Percentiles rank a stretch among this genome's conserved stretches.
phyloP scores from a whole-genome alignment of 139 green algal genomes.

The Edaphochlamys debaryana region DNA sequence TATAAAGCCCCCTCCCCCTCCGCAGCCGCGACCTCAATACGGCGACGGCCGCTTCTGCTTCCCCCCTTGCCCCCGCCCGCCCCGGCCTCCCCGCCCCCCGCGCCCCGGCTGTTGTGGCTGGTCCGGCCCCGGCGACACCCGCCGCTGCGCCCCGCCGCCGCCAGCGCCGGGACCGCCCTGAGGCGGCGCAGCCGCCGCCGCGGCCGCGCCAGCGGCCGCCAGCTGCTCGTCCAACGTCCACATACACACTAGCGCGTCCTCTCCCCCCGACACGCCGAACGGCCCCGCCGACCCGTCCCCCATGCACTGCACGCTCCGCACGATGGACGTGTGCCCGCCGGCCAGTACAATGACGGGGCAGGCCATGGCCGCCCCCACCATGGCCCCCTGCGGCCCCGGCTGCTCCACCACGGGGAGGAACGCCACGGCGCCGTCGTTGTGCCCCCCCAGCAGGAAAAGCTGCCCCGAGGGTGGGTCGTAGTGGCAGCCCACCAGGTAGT shows the following conservation, averaged over 20 bases:
- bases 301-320: constrained; percentile 72
- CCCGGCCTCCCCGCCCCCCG: no score
- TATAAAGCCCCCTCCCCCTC: no score
- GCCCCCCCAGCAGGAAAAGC: constrained; percentile 72
- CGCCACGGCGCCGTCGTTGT: constrained; percentile 57
- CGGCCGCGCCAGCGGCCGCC: background rate
- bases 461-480: constrained; percentile 60
- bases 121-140: constrained; percentile 1
- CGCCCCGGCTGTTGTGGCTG: background rate
- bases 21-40: background rate
- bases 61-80: background rate
- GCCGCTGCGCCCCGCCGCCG: background rate
- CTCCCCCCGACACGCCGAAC: constrained; percentile 65
- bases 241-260: constrained; percentile 71
- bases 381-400: constrained; percentile 11
- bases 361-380: constrained; percentile 43
- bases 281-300: constrained; percentile 8
- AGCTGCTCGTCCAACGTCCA: constrained; percentile 42
- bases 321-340: constrained; percentile 66
- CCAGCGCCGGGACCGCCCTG: background rate
- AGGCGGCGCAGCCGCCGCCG: background rate
- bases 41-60: constrained; percentile 11
- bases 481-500: constrained; percentile 75
- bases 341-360: constrained; percentile 57
- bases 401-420: constrained; percentile 71